Evolutionary conservation across 2,329 filamentous ascomycete genomes (phyloP).

Genomic region (Colletotrichum sidae): DNA sequence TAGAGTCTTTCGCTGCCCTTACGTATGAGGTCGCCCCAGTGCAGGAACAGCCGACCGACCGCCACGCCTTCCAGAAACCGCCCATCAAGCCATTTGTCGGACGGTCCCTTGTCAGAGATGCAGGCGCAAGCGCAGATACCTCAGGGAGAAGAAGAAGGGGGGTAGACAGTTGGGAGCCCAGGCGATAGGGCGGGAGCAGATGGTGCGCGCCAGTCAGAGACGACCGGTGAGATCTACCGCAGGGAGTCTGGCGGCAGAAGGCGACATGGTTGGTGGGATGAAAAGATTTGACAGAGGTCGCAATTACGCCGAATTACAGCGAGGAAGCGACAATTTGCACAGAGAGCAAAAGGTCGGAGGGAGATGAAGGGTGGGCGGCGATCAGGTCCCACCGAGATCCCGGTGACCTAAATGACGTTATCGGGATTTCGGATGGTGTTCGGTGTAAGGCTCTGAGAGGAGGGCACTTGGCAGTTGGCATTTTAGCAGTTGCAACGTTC

Average conservation of each 20-base stretch:
- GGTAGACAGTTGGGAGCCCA: background rate
- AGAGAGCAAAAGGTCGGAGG: constrained; percentile 4
- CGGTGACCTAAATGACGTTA: constrained; percentile 37
- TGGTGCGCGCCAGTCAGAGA: constrained; percentile 24
- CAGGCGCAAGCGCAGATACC: constrained; percentile 19
- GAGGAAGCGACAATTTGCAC: constrained; percentile 15
- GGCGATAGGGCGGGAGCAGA: constrained; percentile 12
- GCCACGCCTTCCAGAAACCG: background rate
- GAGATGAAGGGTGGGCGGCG: constrained; percentile 29
- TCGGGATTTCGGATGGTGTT: constrained; percentile 36
- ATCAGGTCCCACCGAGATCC: constrained; percentile 37
- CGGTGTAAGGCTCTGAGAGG: constrained; percentile 27
- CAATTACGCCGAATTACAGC: constrained; percentile 1
- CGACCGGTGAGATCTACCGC: constrained; percentile 8
- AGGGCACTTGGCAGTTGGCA: background rate
- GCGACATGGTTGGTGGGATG: constrained; percentile 27
- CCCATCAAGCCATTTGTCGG: background rate
- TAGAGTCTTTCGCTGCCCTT: background rate
- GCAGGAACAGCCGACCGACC: constrained; percentile 31
- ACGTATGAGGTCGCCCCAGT: constrained; percentile 19
- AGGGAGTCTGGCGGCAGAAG: background rate
- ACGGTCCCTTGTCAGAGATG: constrained; percentile 24
- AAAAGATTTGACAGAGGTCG: background rate
- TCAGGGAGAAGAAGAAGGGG: constrained; percentile 1
- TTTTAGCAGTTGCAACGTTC: background rate